Conservation (phyloP, 2,329 filamentous ascomycete species). For the Zasmidium angulare region DNA sequence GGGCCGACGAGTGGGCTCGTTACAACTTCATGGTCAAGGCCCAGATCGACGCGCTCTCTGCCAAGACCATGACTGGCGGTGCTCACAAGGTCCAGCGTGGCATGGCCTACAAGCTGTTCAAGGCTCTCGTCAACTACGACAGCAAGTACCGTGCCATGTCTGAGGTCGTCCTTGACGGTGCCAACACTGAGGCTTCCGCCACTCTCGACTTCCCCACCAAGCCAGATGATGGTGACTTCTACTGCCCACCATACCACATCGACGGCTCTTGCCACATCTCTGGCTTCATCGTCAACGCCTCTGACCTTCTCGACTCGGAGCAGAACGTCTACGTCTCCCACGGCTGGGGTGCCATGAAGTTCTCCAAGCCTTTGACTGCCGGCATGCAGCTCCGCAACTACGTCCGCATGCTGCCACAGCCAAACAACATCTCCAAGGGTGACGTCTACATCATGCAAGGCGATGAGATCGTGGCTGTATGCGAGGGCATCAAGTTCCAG, state of each 20-base stretch:
- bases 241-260: conserved; percentile 60
- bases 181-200: conserved; percentile 56
- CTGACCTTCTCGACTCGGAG: conserved; percentile 58
- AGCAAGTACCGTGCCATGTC: conserved; percentile 59
- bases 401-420: conserved; percentile 60
- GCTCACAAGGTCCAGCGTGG: conserved; percentile 73
- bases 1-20: conserved; percentile 66
- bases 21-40: conserved; percentile 59
- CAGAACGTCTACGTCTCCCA: conserved; percentile 63
- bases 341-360: conserved; percentile 60
- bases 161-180: conserved; percentile 58
- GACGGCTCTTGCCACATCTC: conserved; percentile 59
- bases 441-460: conserved; percentile 62
- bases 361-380: conserved; percentile 44
- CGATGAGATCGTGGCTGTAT: conserved; percentile 58
- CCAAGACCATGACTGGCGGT: conserved; percentile 63
- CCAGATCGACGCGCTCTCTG: conserved; percentile 64
- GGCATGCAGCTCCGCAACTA: conserved; percentile 57
- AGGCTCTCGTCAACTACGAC: conserved; percentile 57
- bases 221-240: conserved; percentile 55
- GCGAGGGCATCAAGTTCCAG: conserved; percentile 65
- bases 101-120: conserved; percentile 74
- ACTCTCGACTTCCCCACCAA: conserved; percentile 56
- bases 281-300: conserved; percentile 62
- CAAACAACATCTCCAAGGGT: conserved; percentile 57